These are phyloP conservation scores for Boletus sp. DNA, from an alignment of 768 basidiomycete genomes.

Conservation along the genomic window DNA sequence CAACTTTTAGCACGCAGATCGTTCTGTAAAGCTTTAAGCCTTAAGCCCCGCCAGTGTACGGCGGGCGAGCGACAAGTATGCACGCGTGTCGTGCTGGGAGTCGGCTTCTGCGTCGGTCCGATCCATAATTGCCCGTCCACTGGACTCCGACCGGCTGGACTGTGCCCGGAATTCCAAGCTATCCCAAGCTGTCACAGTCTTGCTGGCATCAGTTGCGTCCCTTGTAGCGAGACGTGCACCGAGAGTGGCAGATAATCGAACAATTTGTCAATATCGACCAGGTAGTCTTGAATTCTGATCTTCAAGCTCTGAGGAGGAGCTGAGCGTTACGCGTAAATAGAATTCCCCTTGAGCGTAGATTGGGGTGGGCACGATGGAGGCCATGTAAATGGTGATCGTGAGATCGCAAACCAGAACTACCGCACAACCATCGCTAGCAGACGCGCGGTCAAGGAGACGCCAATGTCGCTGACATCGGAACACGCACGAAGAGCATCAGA, in stretches of 20 bases:
- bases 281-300: not conserved
- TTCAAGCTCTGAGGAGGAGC: not conserved
- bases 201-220: not conserved
- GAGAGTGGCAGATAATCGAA: not conserved
- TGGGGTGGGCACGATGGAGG: not conserved
- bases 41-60: not conserved
- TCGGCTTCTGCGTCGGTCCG: too few species aligned
- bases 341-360: too few species aligned
- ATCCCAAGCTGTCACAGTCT: not conserved
- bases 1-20: not conserved
- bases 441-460: not conserved
- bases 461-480: not conserved
- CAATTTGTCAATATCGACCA: not conserved
- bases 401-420: not conserved
- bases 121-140: not conserved
- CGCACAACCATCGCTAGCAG: not conserved
- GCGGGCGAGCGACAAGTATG: not conserved
- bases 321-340: not conserved
- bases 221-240: not conserved
- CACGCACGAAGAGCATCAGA: not conserved
- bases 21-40: too few species aligned
- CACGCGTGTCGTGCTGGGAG: too few species aligned
- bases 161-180: not conserved
- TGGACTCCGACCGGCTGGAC: not conserved
- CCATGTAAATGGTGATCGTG: not conserved